A percentile compares a stretch with the other conserved stretches of the same genome.
Conservation (phyloP, 768 basidiomycete genomes). For the Suillus tomentosus region DNA sequence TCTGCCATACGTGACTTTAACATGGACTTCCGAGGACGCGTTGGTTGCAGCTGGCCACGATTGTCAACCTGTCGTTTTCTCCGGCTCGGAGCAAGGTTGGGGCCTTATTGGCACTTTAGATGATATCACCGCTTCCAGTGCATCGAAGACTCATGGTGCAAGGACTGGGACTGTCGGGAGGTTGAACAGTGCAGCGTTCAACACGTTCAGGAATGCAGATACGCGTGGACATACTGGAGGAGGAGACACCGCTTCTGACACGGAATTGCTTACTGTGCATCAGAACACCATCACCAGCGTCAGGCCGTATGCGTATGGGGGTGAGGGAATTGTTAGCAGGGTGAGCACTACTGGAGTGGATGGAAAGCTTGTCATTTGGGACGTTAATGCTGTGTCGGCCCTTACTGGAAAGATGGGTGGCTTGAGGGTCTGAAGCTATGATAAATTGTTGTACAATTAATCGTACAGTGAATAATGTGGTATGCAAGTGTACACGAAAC, state of each 20-base stretch:
- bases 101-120: conserved; percentile 79
- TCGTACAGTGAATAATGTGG: conserved; percentile 2
- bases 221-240: conserved; percentile 53
- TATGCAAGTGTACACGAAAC: background rate
- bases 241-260: conserved; percentile 47
- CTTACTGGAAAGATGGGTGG: conserved; percentile 54
- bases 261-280: conserved; percentile 86
- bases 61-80: conserved; percentile 91
- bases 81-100: conserved; percentile 80
- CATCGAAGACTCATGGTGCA: conserved; percentile 45
- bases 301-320: conserved; percentile 63
- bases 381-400: conserved; percentile 58
- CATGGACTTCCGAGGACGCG: conserved; percentile 81
- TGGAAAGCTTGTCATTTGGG: conserved; percentile 92
- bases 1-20: conserved; percentile 81
- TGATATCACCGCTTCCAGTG: conserved; percentile 52
- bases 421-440: conserved; percentile 41
- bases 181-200: conserved; percentile 92
- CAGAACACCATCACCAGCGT: conserved; percentile 99
- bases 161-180: conserved; percentile 58
- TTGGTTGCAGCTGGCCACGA: conserved; percentile 96
- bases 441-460: conserved; percentile 15
- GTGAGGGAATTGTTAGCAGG: conserved; percentile 58
- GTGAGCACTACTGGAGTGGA: conserved; percentile 95
- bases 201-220: conserved; percentile 92